Conservation (phyloP, 2,329 filamentous ascomycete species). For the Calonectria montana region DNA sequence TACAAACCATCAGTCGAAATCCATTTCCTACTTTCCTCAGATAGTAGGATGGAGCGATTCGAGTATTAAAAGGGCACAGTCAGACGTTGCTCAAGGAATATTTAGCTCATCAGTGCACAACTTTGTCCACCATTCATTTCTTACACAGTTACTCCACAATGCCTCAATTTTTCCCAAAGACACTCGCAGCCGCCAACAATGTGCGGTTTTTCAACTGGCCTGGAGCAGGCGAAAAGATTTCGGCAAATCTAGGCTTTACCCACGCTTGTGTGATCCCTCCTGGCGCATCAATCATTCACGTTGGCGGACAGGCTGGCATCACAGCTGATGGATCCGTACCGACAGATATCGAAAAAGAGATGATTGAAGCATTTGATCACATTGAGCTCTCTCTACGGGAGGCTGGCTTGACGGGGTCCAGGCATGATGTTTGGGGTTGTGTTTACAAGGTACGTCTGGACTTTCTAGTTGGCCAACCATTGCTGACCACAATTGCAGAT, state of each 20-base stretch:
- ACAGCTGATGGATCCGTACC: background rate
- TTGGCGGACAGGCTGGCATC: background rate
- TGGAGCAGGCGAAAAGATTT: background rate
- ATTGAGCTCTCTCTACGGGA: background rate
- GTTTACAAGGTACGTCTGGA: background rate
- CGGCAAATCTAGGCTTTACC: background rate
- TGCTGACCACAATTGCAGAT: background rate
- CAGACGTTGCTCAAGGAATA: background rate
- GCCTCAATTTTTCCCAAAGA: background rate
- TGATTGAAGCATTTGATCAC: background rate
- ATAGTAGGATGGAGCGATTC: background rate
- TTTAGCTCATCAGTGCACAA: background rate
- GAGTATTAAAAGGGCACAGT: background rate
- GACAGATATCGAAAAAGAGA: background rate
- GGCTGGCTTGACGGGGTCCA: background rate
- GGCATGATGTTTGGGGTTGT: background rate
- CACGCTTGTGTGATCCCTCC: background rate
- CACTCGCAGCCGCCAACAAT: background rate
- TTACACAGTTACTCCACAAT: no score
- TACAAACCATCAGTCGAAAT: background rate
- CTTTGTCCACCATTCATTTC: no score
- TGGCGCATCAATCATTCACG: background rate
- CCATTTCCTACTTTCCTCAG: background rate
- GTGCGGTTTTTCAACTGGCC: background rate
- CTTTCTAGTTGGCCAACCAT: background rate